Percentiles rank a stretch among this genome's conserved stretches.
Evolutionary conservation across 2,329 filamentous ascomycete genomes (phyloP).

Genomic region (Epichloe brachyelytri): DNA sequence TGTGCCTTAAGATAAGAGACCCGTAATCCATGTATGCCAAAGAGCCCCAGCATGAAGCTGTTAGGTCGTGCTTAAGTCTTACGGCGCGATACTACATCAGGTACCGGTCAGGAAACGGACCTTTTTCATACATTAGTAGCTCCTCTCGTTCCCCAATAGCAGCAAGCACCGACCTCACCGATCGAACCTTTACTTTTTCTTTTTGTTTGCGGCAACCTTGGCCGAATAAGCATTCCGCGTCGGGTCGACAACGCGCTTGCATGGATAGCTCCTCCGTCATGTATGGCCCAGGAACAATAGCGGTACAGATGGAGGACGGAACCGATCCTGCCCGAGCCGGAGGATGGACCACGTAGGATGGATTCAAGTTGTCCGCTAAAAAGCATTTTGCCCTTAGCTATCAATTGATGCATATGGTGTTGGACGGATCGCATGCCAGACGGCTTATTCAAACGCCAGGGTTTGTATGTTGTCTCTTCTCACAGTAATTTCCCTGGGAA

Average conservation of each 20-base stretch:
- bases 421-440: neutral
- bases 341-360: neutral
- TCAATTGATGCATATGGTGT: neutral
- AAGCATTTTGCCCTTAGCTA: neutral
- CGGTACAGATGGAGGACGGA: neutral
- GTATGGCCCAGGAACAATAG: neutral
- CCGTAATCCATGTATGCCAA: neutral
- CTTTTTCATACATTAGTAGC: neutral
- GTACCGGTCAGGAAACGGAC: slow-evolving; percentile 1
- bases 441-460: neutral
- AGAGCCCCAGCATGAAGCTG: neutral
- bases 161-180: neutral
- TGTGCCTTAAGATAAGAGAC: neutral
- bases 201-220: neutral
- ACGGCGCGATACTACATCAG: neutral
- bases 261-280: neutral
- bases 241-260: neutral
- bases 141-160: neutral
- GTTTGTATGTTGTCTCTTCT: slow-evolving; percentile 17
- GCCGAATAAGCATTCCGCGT: neutral
- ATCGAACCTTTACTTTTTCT: neutral
- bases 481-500: slow-evolving; percentile 9
- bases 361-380: neutral
- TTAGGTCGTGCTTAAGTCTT: neutral
- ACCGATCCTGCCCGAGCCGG: neutral